These are phyloP conservation scores for Apiospora kogelbergensis DNA, from an alignment of 2,329 filamentous ascomycete species.

Conservation along the genomic window DNA sequence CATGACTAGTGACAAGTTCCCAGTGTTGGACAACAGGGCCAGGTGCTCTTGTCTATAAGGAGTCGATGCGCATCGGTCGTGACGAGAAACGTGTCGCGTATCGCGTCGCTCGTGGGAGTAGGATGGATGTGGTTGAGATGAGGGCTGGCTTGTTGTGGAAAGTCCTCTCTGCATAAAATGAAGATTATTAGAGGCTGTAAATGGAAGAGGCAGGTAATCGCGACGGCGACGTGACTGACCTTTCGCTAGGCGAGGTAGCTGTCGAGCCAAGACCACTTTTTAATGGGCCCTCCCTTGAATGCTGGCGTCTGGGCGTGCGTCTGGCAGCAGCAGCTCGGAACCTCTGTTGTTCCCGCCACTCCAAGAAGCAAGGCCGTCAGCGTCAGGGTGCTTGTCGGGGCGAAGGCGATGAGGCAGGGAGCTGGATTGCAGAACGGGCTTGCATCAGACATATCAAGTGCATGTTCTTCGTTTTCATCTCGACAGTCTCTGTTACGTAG, in stretches of 20 bases:
- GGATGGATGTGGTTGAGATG: not conserved
- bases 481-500: not conserved
- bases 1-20: slow-evolving; percentile 11
- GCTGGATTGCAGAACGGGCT: too few species aligned
- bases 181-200: not conserved
- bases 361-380: not conserved
- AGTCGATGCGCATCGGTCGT: not conserved
- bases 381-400: not conserved
- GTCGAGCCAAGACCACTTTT: not conserved
- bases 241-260: not conserved
- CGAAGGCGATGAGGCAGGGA: not conserved
- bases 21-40: slow-evolving; percentile 5
- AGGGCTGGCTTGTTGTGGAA: not conserved
- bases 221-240: slow-evolving; percentile 6
- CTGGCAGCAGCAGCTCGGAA: not conserved
- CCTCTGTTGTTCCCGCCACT: not conserved
- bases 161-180: not conserved
- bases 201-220: slow-evolving; percentile 2
- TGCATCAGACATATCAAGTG: not conserved
- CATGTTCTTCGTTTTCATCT: not conserved
- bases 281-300: not conserved
- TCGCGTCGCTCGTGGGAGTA: not conserved
- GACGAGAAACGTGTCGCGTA: not conserved
- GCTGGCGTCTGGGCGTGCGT: not conserved
- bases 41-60: slow-evolving; percentile 4